phyloP scores from a whole-genome alignment of 768 basidiomycete species.

The Hygrophoropsis aurantiaca region DNA sequence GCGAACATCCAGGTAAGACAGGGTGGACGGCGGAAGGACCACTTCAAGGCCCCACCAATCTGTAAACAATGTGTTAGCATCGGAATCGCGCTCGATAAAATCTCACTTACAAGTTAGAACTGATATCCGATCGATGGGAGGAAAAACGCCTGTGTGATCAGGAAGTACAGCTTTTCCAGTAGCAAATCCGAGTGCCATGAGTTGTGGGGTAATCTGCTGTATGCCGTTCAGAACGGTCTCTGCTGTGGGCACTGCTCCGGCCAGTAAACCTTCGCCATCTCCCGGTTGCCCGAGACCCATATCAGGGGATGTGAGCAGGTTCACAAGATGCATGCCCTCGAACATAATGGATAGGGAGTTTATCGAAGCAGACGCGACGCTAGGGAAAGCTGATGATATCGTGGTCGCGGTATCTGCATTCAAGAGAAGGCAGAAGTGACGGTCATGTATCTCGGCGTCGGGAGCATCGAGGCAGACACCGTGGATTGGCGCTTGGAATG shows the following conservation, averaged over 20 bases:
- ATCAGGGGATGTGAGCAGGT: slow-evolving; percentile 58
- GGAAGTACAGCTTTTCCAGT: slow-evolving; percentile 64
- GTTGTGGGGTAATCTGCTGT: slow-evolving; percentile 68
- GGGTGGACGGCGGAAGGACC: slow-evolving; percentile 67
- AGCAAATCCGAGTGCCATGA: slow-evolving; percentile 77
- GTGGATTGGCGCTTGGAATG: slow-evolving; percentile 53
- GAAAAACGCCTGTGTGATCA: slow-evolving; percentile 68
- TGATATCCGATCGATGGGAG: slow-evolving; percentile 76
- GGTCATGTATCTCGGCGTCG: slow-evolving; percentile 60
- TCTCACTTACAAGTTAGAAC: slow-evolving; percentile 68
- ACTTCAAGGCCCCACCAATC: slow-evolving; percentile 93
- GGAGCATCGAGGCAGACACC: slow-evolving; percentile 70
- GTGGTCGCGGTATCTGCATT: slow-evolving; percentile 10
- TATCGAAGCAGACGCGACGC: slow-evolving; percentile 48
- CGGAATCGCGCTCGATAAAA: neutral
- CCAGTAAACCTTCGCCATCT: slow-evolving; percentile 63
- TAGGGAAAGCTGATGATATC: slow-evolving; percentile 23
- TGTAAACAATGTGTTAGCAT: slow-evolving; percentile 26
- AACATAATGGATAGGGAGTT: slow-evolving; percentile 51
- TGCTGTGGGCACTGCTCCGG: slow-evolving; percentile 75
- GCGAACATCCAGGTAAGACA: slow-evolving; percentile 59
- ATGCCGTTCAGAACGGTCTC: slow-evolving; percentile 70
- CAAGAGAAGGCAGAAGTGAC: slow-evolving; percentile 55
- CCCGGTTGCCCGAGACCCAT: slow-evolving; percentile 76
- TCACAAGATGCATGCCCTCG: slow-evolving; percentile 60